Evolutionary conservation across 768 basidiomycete species (phyloP), one percentile per base, ranked within the genome.

Genomic region (Termitomyces sp.): DNA sequence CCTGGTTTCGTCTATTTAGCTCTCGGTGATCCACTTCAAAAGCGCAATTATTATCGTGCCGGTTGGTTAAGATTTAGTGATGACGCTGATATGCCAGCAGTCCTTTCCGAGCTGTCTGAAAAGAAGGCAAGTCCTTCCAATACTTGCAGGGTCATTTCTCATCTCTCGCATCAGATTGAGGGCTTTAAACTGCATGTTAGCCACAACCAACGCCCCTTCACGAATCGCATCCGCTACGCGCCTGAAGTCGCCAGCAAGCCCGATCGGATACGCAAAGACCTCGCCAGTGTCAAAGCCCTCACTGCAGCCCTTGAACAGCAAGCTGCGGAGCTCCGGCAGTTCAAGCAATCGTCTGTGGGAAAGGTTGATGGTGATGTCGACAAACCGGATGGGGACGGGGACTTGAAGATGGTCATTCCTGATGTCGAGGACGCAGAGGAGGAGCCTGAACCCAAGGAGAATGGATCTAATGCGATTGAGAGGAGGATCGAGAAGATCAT

Each of bases 141-240:
- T 50, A 12, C 48, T 18, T 49, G 36, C 40, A 44, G 40, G 33
- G 32, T 57, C 51, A 32, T 18, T 32, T 24, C 24, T 60, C 40
- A 54, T 51, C 43, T 32, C n/a, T 24, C 58, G 54, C 56, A 54
- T 9, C 64, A 97, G 94, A 92, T 98, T 66, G 93, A 95, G 69
- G 91, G 89, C 54, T 97, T 98, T 78, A 95, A 93, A 66, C 77
- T 97, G 49, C 94, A 97, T 71, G 88, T 94, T 64, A 84, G 87
- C 32, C 92, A 91, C 69, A 90, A 85, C 66, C 77, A 81, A 52
- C 86, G 83, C 60, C 88, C 92, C 33, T 91, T 54, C 73, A 80
- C 85, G 57, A 89, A 88, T 65, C 80, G 87, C 62, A 74, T 92
- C 57, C 87, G 93, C 48, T 85, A 84, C 65, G 83, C 95, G 5